phyloP scores from a whole-genome alignment of 208 protist species.

The Herpetomonas muscarum region DNA sequence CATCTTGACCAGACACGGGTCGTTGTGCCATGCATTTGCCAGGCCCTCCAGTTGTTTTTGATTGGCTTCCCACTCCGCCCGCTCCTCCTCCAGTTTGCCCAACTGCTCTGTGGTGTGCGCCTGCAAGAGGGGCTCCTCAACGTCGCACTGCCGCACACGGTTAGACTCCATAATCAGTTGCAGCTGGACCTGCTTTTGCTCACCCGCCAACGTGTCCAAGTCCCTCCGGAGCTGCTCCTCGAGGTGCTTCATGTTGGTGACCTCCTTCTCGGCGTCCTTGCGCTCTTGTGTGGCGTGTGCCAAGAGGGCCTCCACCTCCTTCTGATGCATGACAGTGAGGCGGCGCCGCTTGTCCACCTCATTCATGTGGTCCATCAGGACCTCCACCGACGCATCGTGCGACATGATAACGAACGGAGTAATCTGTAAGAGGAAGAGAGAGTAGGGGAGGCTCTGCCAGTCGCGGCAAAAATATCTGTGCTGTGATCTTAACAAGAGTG shows the following conservation, averaged over 20 bases:
- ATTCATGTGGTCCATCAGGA: slow-evolving; percentile 71
- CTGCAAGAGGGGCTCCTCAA: slow-evolving; percentile 61
- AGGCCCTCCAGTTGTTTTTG: slow-evolving; percentile 34
- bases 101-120: slow-evolving; percentile 25
- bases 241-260: slow-evolving; percentile 24
- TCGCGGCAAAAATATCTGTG: neutral
- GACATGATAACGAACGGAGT: slow-evolving; percentile 5
- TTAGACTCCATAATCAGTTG: slow-evolving; percentile 46
- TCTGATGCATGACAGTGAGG: slow-evolving; percentile 58
- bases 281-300: slow-evolving; percentile 45
- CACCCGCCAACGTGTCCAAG: slow-evolving; percentile 45
- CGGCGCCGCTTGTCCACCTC: slow-evolving; percentile 72
- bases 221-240: slow-evolving; percentile 41
- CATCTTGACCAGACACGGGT: slow-evolving; percentile 23
- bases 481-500: too few relatives aligned
- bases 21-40: slow-evolving; percentile 21
- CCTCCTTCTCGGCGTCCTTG: slow-evolving; percentile 33
- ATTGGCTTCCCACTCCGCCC: slow-evolving; percentile 24
- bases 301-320: slow-evolving; percentile 64
- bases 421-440: neutral
- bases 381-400: slow-evolving; percentile 36
- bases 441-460: neutral
- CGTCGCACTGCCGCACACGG: slow-evolving; percentile 51
- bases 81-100: slow-evolving; percentile 20
- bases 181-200: slow-evolving; percentile 66